Base-by-base conservation (phyloP, 129 eudicot genomes). In the Pseudognaphalium luteoalbum region DNA sequence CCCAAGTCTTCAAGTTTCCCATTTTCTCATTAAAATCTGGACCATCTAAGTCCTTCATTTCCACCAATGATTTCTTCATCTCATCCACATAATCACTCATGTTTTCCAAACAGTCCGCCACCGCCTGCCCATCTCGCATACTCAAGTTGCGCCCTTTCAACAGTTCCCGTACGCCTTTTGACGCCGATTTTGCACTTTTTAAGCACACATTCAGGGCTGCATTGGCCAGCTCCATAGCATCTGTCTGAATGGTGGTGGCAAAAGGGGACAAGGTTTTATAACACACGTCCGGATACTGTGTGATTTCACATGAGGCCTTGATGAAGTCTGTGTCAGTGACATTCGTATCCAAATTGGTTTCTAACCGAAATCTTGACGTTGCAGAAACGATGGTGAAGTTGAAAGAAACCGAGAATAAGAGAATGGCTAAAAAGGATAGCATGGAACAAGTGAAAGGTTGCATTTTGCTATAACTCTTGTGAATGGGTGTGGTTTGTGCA, bases 1-100 rank as follows among this genome's bases (percentile, higher is more conserved):
- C 70, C 89, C 89, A 83, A 11, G 89, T 86, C 83, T 79, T 80
- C 34, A 76, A 82, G 72, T 86, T 80, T 80, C 76, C 83, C 80
- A 81, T 80, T 39, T 77, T 76, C 80, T 76, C 85, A 4, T 37
- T 21, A 61, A 76, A 84, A 50, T 81, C 88, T 52, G 80, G 73
- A 16, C 85, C 88, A 15, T 76, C 82, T 22, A 84, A 66, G 12
- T 70, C 85, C 74, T 54, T 77, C 85, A 84, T 80, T 58, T 74
- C 85, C 77, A 61, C 72, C 73, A 81, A 57, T 32, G 85, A 81
- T 61, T 84, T 68, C 79, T 77, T 77, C 76, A 81, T 69, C 73
- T 81, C 88, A 15, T 76, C 82, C 62, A 81, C 74, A 2, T 82
- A 80, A 73, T 81, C 85, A 44, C 81, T 64, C 79, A 84, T 76